phyloP scores from a whole-genome alignment of 768 basidiomycete genomes.

The Leucogyrophana mollusca region DNA sequence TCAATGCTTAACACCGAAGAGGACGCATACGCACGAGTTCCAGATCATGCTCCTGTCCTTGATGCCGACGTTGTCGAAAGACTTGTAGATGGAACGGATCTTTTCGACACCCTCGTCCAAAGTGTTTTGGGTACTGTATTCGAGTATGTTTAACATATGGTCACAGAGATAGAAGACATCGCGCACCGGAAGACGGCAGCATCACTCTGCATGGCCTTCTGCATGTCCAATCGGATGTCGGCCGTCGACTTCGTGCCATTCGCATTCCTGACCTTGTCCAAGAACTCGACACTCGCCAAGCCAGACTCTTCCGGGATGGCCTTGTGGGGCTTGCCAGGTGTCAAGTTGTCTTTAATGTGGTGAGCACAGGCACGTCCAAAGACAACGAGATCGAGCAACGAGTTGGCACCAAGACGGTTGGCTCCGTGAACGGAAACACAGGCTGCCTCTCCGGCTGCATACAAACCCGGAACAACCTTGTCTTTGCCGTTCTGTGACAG shows the following conservation, averaged over 20 bases:
- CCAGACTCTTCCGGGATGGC: constrained; percentile 85
- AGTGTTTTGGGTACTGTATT: constrained; percentile 72
- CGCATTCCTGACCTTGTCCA: constrained; percentile 86
- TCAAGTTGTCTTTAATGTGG: constrained; percentile 90
- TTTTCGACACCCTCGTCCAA: constrained; percentile 93
- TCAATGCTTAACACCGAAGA: too few relatives aligned
- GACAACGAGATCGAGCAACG: constrained; percentile 96
- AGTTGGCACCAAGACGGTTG: constrained; percentile 99
- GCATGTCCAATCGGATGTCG: constrained; percentile 92
- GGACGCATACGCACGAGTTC: constrained; percentile 78
- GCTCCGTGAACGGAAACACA: constrained; percentile 99
- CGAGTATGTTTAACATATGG: constrained; percentile 5
- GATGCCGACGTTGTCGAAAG: constrained; percentile 88
- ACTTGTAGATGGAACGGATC: constrained; percentile 82
- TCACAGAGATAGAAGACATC: not conserved
- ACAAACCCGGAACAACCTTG: constrained; percentile 91
- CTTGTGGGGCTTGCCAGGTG: constrained; percentile 90
- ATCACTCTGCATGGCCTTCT: constrained; percentile 98
- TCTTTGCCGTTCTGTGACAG: constrained; percentile 73
- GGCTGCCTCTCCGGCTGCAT: constrained; percentile 98
- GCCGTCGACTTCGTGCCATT: constrained; percentile 85
- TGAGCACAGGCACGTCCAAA: constrained; percentile 99
- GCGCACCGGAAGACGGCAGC: constrained; percentile 91
- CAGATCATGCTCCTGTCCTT: constrained; percentile 99
- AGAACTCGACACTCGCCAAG: constrained; percentile 75